phyloP scores from a whole-genome alignment of 768 basidiomycete species.

The Boletus pseudo-olivaceus region DNA sequence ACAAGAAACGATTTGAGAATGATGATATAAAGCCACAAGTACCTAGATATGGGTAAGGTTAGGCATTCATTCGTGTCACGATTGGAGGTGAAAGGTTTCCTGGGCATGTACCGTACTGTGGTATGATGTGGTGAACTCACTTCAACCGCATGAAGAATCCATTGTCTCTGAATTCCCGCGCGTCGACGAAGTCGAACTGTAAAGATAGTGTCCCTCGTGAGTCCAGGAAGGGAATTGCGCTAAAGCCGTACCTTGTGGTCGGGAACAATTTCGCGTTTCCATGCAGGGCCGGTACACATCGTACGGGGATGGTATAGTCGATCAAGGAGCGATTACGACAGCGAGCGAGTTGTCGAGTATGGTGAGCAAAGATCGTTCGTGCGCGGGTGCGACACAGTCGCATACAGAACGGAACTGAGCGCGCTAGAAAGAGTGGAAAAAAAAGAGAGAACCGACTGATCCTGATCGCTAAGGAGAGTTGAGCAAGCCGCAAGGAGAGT shows the following conservation, averaged over 20 bases:
- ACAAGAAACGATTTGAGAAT: conserved; percentile 96
- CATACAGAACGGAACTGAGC: conserved; percentile 21
- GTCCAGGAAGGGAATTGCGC: background rate
- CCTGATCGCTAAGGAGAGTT: conserved; percentile 1
- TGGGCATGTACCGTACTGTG: background rate
- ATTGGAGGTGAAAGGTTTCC: background rate
- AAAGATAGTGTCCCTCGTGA: background rate
- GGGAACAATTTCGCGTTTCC: conserved; percentile 96
- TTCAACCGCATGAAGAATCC: conserved; percentile 83
- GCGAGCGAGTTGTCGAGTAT: conserved; percentile 23
- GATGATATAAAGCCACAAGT: conserved; percentile 89
- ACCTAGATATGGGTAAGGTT: conserved; percentile 46
- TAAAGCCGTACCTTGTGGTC: conserved; percentile 82
- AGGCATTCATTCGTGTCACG: conserved; percentile 1
- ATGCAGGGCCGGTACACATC: conserved; percentile 63
- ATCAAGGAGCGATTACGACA: conserved; percentile 19
- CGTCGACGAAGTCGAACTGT: conserved; percentile 97
- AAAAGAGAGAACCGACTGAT: conserved; percentile 22
- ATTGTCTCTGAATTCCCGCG: conserved; percentile 87
- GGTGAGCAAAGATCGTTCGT: conserved; percentile 24
- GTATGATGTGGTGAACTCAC: conserved; percentile 39
- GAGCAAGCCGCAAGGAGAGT: conserved; percentile 15
- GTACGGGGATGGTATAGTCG: conserved; percentile 6
- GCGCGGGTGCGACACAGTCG: conserved; percentile 35
- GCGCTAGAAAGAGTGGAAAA: conserved; percentile 21